Percentiles rank a stretch among this genome's conserved stretches.
phyloP scores from a whole-genome alignment of 1,139 yeast genomes.

The Hansenula lynferdii region DNA sequence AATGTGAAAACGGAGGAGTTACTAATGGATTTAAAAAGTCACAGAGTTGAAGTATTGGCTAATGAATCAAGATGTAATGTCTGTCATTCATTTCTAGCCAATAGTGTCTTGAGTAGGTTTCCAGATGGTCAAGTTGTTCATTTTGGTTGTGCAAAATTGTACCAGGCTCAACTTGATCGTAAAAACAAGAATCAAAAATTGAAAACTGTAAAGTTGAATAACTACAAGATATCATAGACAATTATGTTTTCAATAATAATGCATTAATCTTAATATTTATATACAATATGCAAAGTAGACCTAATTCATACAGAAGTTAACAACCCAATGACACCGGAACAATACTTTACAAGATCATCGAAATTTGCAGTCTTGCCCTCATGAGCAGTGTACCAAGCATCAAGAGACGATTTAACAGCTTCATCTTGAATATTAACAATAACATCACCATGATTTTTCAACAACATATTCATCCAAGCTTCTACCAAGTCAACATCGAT shows the following conservation, averaged over 20 bases:
- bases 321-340: conserved; percentile 76
- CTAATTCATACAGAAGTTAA: conserved; percentile 31
- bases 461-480: conserved; percentile 72
- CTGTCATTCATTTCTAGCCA: conserved; percentile 60
- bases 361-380: conserved; percentile 40
- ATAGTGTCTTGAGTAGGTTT: conserved; percentile 52
- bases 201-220: conserved; percentile 12
- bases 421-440: conserved; percentile 44
- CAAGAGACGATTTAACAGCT: conserved; percentile 39
- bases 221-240: too few species aligned
- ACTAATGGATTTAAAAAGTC: conserved; percentile 26
- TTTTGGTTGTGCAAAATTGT: conserved; percentile 51
- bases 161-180: neutral
- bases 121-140: conserved; percentile 49
- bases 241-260: too few species aligned
- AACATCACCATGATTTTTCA: conserved; percentile 81
- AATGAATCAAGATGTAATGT: conserved; percentile 38
- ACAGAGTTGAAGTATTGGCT: conserved; percentile 4
- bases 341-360: conserved; percentile 72
- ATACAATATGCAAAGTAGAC: conserved; percentile 16
- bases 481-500: conserved; percentile 54
- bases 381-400: conserved; percentile 45
- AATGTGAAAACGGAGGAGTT: conserved; percentile 30
- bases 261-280: too few species aligned
- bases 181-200: conserved; percentile 3